phyloP scores from a whole-genome alignment of 2,329 filamentous ascomycete genomes.

The Aspergillus pseudotamarii region DNA sequence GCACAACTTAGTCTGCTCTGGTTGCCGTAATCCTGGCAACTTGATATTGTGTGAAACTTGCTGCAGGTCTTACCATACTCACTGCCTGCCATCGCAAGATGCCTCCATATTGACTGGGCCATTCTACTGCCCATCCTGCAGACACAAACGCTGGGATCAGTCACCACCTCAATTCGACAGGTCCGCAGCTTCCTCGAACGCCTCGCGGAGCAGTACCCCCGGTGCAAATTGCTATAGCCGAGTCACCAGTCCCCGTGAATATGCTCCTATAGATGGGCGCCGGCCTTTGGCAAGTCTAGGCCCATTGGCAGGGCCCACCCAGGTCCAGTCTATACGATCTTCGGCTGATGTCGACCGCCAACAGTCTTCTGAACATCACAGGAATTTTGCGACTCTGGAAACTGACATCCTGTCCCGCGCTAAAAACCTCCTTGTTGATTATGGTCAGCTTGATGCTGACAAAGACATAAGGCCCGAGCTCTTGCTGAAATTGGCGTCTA shows the following conservation, averaged over 20 bases:
- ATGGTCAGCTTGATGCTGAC: slow-evolving; percentile 15
- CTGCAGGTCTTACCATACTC: slow-evolving; percentile 34
- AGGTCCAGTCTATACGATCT: background rate
- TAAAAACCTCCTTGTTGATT: slow-evolving; percentile 12
- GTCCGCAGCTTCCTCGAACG: slow-evolving; percentile 10
- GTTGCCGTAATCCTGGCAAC: slow-evolving; percentile 29
- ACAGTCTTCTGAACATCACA: background rate
- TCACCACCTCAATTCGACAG: slow-evolving; percentile 18
- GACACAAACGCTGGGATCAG: slow-evolving; percentile 25
- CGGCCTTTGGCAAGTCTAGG: background rate
- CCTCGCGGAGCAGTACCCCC: slow-evolving; percentile 17
- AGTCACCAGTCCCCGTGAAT: slow-evolving; percentile 3
- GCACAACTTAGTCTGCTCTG: slow-evolving; percentile 34
- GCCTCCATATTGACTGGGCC: background rate
- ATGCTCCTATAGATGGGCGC: background rate
- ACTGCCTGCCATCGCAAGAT: slow-evolving; percentile 21
- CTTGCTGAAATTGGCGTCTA: slow-evolving; percentile 23
- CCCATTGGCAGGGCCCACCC: background rate
- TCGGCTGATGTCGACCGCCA: background rate
- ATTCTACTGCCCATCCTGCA: slow-evolving; percentile 33
- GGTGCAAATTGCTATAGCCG: background rate
- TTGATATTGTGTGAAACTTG: slow-evolving; percentile 33
- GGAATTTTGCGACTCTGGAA: background rate
- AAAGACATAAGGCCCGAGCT: slow-evolving; percentile 22
- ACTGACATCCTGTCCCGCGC: slow-evolving; percentile 10